These are phyloP conservation scores for Penicillium verrucosum DNA, from an alignment of 2,329 filamentous ascomycete genomes.

Conservation along the genomic window DNA sequence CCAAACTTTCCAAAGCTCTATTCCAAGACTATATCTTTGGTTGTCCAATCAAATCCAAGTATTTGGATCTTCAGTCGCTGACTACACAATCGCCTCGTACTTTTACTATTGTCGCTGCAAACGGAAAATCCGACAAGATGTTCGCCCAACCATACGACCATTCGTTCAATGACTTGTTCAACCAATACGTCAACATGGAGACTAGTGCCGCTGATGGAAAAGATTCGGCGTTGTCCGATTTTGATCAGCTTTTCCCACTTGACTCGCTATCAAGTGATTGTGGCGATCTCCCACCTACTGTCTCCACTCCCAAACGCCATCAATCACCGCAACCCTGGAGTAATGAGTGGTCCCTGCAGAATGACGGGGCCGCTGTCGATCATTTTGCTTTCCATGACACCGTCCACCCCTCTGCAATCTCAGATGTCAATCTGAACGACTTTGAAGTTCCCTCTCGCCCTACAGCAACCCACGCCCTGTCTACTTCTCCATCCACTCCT, in stretches of 20 bases:
- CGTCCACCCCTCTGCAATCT: constrained; percentile 37
- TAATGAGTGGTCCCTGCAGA: constrained; percentile 52
- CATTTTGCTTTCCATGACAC: constrained; percentile 37
- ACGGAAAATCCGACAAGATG: constrained; percentile 50
- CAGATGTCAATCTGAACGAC: constrained; percentile 30
- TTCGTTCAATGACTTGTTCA: constrained; percentile 60
- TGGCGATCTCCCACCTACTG: constrained; percentile 50
- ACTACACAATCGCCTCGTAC: constrained; percentile 7
- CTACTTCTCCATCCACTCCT: constrained; percentile 36
- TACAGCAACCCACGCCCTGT: constrained; percentile 18
- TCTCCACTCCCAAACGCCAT: constrained; percentile 45
- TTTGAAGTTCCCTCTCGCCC: constrained; percentile 33
- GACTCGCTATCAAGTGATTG: constrained; percentile 52
- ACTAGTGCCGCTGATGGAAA: constrained; percentile 49
- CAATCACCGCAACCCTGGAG: constrained; percentile 52
- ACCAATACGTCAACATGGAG: constrained; percentile 61
- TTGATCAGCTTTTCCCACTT: constrained; percentile 52
- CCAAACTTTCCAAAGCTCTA: constrained; percentile 22
- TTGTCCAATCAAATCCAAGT: constrained; percentile 33
- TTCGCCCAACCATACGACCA: constrained; percentile 49
- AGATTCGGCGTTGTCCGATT: constrained; percentile 49
- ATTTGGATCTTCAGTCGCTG: constrained; percentile 23
- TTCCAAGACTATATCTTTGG: constrained; percentile 12
- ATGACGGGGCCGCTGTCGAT: constrained; percentile 44
- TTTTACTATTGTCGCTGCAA: constrained; percentile 28